Evolutionary conservation across 2,329 filamentous ascomycete genomes (phyloP).

Genomic region (Harringtonia lauricola): DNA sequence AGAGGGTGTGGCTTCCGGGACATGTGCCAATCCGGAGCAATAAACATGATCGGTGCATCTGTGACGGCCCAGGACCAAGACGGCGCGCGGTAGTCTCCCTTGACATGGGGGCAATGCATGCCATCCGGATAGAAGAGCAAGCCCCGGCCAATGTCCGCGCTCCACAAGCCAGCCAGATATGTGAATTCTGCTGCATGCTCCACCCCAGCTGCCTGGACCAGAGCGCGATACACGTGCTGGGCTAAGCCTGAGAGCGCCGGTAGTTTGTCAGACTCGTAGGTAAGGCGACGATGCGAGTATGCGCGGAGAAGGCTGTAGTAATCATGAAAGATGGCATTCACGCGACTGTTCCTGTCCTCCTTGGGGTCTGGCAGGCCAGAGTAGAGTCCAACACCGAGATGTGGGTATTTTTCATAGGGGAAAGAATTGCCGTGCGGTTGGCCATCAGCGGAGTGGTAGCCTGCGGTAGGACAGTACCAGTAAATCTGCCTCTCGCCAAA

Average conservation of each 20-base stretch:
- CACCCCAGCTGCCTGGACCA: background rate
- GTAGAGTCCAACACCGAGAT: too few species aligned
- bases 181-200: too few species aligned
- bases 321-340: background rate
- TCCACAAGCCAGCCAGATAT: conserved; percentile 5
- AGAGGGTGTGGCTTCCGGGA: background rate
- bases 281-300: conserved; percentile 1
- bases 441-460: conserved; percentile 1
- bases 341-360: too few species aligned
- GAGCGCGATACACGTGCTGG: background rate
- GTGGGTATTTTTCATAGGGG: too few species aligned
- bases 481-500: conserved; percentile 1
- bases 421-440: background rate
- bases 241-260: conserved; percentile 1
- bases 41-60: background rate
- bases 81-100: conserved; percentile 2
- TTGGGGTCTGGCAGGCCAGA: too few species aligned
- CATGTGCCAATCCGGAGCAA: background rate
- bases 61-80: conserved; percentile 7
- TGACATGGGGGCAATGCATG: conserved; percentile 1
- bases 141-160: background rate
- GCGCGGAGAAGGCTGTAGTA: background rate
- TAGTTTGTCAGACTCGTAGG: conserved; percentile 3
- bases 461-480: conserved; percentile 1
- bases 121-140: conserved; percentile 1